Base-by-base conservation (phyloP, 345 rosid species). In the Streptanthus diversifolius region DNA sequence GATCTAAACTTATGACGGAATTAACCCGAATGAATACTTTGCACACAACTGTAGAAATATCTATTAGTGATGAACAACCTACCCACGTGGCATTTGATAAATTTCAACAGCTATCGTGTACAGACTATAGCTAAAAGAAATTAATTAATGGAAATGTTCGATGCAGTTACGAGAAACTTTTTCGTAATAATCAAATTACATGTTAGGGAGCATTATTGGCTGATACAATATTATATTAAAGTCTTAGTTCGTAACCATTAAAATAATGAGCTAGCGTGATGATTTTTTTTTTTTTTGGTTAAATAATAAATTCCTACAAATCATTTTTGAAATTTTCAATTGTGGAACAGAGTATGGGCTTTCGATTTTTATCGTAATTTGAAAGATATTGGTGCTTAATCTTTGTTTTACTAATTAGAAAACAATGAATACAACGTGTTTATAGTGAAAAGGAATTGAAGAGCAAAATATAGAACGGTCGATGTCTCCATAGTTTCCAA, bases 151-250 rank as follows among this genome's bases (percentile, higher is more conserved):
- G 22, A 43, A 39, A 18, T 74, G 22, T 55, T 54, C 55, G 57
- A 55, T 54, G 77, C 55, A 43, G 53, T 45, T 54, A 43, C 27
- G 39, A 15, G 27, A 54, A 35, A 43, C 37, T 11, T 60, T 71
- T 63, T 43, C 48, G 14, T 65, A 15, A 36, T 25, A 22, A 43
- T 35, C 21, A 45, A 57, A 45, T 73, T 45, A 15, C 18, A 74
- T 58, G 53, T 39, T n/a, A 66, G 27, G 29, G 55, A 53, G 36
- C 18, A 49, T 74, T n/a, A 66, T 74, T 66, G 73, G 78, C 29
- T 58, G 68, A 48, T 66, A 33, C 25, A 54, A 40, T 12, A 54
- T 52, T 30, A 40, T 12, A 54, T 52, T 30, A 1, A 27, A 43
- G n/a, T 72, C 43, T 18, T 51, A 18, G 24, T 60, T 35, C 0